These are phyloP conservation scores for Saturnispora ahearnii DNA, from an alignment of 805 yeast species.

Conservation along the genomic window DNA sequence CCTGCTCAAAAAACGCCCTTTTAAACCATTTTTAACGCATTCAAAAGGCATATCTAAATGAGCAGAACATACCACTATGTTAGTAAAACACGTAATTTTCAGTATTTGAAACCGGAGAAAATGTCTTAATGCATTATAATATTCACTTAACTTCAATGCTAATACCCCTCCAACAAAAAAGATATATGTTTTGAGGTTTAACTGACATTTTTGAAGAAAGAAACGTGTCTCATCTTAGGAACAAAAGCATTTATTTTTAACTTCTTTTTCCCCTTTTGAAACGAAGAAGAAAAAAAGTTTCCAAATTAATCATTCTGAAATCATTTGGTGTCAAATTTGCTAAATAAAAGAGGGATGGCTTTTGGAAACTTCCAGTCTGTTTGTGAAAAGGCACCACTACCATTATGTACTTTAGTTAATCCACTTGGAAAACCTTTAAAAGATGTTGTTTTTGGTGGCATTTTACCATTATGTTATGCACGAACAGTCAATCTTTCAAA, in stretches of 20 bases:
- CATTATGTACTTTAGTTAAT: constrained; percentile 69
- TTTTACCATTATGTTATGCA: constrained; percentile 74
- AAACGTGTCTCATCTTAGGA: neutral
- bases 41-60: neutral
- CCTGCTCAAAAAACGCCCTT: neutral
- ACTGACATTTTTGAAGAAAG: neutral
- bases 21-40: neutral
- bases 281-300: neutral
- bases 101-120: neutral
- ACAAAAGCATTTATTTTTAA: neutral
- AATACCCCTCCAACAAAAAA: too few species aligned
- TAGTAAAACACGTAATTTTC: neutral
- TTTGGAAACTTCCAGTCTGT: constrained; percentile 59
- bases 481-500: constrained; percentile 82
- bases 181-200: too few species aligned
- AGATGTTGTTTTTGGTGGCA: constrained; percentile 41
- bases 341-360: constrained; percentile 32
- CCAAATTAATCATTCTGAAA: neutral
- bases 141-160: too few species aligned
- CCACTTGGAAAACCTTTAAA: constrained; percentile 29
- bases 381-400: constrained; percentile 63
- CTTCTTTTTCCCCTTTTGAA: neutral
- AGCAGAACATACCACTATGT: neutral
- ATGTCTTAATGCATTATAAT: too few species aligned
- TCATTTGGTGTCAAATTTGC: neutral